phyloP scores from a whole-genome alignment of 768 basidiomycete species.

The Auriscalpium vulgare region DNA sequence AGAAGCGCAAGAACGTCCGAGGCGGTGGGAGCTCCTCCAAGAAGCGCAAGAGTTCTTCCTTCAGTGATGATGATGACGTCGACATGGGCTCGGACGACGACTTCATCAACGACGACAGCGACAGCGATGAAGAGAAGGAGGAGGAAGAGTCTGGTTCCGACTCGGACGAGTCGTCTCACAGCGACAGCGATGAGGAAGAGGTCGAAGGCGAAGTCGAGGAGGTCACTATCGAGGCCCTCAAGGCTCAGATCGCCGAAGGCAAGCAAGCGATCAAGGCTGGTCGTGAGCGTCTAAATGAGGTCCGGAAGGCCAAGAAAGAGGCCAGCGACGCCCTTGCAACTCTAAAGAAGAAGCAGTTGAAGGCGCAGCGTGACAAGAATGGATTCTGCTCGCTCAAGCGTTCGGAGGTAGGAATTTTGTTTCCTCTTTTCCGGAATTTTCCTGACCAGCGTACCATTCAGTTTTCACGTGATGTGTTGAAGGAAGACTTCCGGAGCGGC shows the following conservation, averaged over 20 bases:
- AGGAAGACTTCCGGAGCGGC: conserved; percentile 52
- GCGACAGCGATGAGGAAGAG: conserved; percentile 19
- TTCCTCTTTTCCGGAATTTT: not conserved
- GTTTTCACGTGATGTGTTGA: conserved; percentile 49
- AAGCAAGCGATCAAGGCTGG: conserved; percentile 33
- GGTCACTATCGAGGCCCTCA: conserved; percentile 37
- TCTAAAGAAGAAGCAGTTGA: conserved; percentile 32
- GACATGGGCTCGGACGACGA: conserved; percentile 19
- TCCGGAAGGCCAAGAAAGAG: conserved; percentile 35
- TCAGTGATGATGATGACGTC: conserved; percentile 30
- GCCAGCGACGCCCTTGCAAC: conserved; percentile 27
- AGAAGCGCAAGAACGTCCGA: conserved; percentile 42
- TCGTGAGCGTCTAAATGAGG: conserved; percentile 30
- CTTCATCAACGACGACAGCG: conserved; percentile 16
- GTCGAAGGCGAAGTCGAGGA: conserved; percentile 27
- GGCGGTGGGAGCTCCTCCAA: conserved; percentile 39
- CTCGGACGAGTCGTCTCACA: conserved; percentile 17
- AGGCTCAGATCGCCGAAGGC: conserved; percentile 35
- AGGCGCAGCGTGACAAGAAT: conserved; percentile 42
- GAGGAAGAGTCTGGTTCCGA: conserved; percentile 11
- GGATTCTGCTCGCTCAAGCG: conserved; percentile 52
- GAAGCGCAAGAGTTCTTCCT: conserved; percentile 27
- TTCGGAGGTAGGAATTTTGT: conserved; percentile 33
- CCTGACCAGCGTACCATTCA: conserved; percentile 14
- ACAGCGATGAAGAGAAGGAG: conserved; percentile 13